A percentile compares a stretch with the other conserved stretches of the same genome.
Conservation (phyloP, 345 rosid species). For the Noccaea caerulescens region DNA sequence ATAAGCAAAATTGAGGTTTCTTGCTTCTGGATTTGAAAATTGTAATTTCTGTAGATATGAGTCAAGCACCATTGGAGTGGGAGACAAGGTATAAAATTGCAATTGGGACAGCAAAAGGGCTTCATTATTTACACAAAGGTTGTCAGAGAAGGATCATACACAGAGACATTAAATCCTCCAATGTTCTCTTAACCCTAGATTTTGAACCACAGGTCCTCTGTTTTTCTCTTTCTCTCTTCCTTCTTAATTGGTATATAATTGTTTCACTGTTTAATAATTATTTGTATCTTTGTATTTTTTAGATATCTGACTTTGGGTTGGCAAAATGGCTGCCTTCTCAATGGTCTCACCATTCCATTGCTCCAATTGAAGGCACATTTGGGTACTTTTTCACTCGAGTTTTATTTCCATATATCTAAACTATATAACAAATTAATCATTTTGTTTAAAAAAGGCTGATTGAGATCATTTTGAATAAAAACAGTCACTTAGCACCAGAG, state of each 20-base stretch:
- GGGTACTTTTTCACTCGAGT: conserved; percentile 55
- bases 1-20: conserved; percentile 14
- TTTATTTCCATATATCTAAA: conserved; percentile 20
- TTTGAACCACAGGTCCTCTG: conserved; percentile 71
- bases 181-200: conserved; percentile 76
- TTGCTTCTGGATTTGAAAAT: conserved; percentile 10
- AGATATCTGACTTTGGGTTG: conserved; percentile 96
- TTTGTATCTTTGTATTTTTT: background rate
- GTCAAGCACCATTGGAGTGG: conserved; percentile 65
- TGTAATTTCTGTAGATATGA: conserved; percentile 48
- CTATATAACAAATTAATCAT: conserved; percentile 9
- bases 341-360: conserved; percentile 98
- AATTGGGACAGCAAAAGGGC: conserved; percentile 83
- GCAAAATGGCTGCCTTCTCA: conserved; percentile 99
- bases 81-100: conserved; percentile 75
- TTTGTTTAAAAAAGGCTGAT: background rate
- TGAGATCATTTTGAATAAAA: conserved; percentile 27
- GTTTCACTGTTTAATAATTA: background rate
- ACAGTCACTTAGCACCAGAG: conserved; percentile 94
- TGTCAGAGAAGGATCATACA: conserved; percentile 94
- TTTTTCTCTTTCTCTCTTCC: background rate
- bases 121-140: conserved; percentile 86
- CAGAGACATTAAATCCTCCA: conserved; percentile 93
- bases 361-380: conserved; percentile 98
- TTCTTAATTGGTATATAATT: background rate